Conservation (phyloP, 306 rosid genomes). For the Glycyrrhiza uralensis region DNA sequence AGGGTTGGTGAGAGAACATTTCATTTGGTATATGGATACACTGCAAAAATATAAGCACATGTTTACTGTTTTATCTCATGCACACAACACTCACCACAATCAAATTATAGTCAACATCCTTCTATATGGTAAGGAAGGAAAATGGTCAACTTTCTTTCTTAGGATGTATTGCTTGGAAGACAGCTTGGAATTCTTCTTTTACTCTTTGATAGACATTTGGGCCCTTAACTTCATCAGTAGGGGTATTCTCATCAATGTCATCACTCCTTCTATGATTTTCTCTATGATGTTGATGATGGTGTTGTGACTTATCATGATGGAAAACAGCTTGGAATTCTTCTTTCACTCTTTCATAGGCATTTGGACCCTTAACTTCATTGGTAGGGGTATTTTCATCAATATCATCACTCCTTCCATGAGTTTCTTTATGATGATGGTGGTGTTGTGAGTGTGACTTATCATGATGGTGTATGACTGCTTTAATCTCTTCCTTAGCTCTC, state of each 20-base stretch:
- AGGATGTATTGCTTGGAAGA: constrained; percentile 50
- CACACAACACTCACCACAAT: constrained; percentile 6
- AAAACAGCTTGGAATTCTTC: constrained; percentile 67
- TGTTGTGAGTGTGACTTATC: constrained; percentile 43
- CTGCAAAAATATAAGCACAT: background rate
- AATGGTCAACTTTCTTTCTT: constrained; percentile 37
- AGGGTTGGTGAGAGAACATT: background rate
- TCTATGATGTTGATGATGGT: constrained; percentile 44
- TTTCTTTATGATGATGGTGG: constrained; percentile 49
- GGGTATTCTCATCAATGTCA: constrained; percentile 57
- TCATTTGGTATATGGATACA: background rate
- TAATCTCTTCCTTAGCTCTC: constrained; percentile 54
- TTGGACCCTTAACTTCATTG: constrained; percentile 55
- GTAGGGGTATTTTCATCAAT: constrained; percentile 53
- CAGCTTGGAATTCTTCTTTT: constrained; percentile 76
- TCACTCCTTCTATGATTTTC: constrained; percentile 69
- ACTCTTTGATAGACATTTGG: constrained; percentile 62
- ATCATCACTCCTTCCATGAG: constrained; percentile 57
- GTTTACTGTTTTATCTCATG: constrained; percentile 14
- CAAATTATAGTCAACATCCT: constrained; percentile 19
- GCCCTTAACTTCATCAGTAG: constrained; percentile 50
- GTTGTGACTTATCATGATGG: constrained; percentile 48
- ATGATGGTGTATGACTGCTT: constrained; percentile 40
- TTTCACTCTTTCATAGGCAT: constrained; percentile 52
- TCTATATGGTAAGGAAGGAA: constrained; percentile 14